Evolutionary conservation across 2,329 filamentous ascomycete species (phyloP).

Genomic region (Nannizziopsis arthrosporioides): DNA sequence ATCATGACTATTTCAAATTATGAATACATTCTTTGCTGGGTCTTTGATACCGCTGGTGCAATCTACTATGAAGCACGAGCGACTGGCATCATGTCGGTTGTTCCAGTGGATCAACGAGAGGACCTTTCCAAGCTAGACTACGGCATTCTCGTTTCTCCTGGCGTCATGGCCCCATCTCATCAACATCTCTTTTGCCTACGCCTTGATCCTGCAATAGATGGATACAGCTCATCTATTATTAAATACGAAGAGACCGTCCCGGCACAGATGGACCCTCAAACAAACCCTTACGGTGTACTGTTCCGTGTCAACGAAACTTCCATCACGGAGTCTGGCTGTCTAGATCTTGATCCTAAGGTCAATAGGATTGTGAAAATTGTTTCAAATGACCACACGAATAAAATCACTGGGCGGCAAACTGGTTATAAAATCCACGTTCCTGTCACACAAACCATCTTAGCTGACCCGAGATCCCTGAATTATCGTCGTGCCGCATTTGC

Average conservation of each 20-base stretch:
- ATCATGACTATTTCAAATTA: slow-evolving; percentile 34
- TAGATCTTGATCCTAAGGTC: slow-evolving; percentile 38
- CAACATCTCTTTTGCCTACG: slow-evolving; percentile 36
- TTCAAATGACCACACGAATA: slow-evolving; percentile 38
- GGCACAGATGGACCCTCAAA: slow-evolving; percentile 40
- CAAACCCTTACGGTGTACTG: slow-evolving; percentile 44
- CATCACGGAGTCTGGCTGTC: slow-evolving; percentile 39
- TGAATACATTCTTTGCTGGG: slow-evolving; percentile 35
- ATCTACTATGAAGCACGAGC: slow-evolving; percentile 31
- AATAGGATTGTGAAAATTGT: slow-evolving; percentile 44
- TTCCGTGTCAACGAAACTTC: slow-evolving; percentile 45
- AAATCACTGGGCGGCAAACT: slow-evolving; percentile 36
- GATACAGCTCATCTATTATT: slow-evolving; percentile 25
- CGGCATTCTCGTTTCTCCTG: slow-evolving; percentile 32
- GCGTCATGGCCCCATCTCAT: slow-evolving; percentile 35
- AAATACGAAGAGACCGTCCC: slow-evolving; percentile 44
- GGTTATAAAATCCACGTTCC: slow-evolving; percentile 41
- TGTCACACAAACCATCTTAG: slow-evolving; percentile 41
- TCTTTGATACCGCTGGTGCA: slow-evolving; percentile 32
- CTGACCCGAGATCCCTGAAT: slow-evolving; percentile 36
- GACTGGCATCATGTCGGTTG: slow-evolving; percentile 37
- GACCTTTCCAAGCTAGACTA: slow-evolving; percentile 21
- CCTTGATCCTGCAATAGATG: slow-evolving; percentile 36
- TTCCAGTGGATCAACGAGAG: slow-evolving; percentile 25
- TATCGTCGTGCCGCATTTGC: slow-evolving; percentile 40